phyloP scores from a whole-genome alignment of 2,329 filamentous ascomycete species.

The Sporothrix brasiliensis region DNA sequence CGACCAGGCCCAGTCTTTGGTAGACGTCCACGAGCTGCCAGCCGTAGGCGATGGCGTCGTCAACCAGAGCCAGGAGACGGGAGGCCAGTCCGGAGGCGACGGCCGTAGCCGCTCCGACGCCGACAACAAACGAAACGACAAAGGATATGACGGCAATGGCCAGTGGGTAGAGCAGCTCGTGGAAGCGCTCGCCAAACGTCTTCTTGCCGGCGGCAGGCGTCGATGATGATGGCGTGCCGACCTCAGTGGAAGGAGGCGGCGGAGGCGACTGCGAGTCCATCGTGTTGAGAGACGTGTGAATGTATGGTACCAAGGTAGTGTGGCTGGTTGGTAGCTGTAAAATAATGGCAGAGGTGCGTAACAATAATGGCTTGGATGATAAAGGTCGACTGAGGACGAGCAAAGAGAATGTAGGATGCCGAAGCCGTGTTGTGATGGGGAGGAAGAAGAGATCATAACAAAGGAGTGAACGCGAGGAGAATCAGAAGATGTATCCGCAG shows the following conservation, averaged over 20 bases:
- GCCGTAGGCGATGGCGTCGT: constrained; percentile 10
- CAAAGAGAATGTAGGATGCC: constrained; percentile 4
- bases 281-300: not conserved
- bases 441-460: constrained; percentile 1
- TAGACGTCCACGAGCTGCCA: constrained; percentile 1
- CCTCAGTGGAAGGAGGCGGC: not conserved
- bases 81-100: constrained; percentile 2
- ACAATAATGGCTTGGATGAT: constrained; percentile 1
- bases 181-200: not conserved
- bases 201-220: not conserved
- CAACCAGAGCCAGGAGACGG: not conserved
- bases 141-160: constrained; percentile 23
- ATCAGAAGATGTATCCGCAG: not conserved
- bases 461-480: not conserved
- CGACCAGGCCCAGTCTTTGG: not conserved
- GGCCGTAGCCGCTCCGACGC: constrained; percentile 8
- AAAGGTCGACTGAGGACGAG: not conserved
- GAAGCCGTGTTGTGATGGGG: not conserved
- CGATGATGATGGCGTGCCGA: not conserved
- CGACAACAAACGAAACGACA: constrained; percentile 11
- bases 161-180: not conserved
- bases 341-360: not conserved
- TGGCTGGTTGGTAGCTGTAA: not conserved
- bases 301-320: not conserved
- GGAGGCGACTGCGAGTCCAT: constrained; percentile 11